Evolutionary conservation across 257 asterid genomes (phyloP).

Genomic region (Gentiana straminea): DNA sequence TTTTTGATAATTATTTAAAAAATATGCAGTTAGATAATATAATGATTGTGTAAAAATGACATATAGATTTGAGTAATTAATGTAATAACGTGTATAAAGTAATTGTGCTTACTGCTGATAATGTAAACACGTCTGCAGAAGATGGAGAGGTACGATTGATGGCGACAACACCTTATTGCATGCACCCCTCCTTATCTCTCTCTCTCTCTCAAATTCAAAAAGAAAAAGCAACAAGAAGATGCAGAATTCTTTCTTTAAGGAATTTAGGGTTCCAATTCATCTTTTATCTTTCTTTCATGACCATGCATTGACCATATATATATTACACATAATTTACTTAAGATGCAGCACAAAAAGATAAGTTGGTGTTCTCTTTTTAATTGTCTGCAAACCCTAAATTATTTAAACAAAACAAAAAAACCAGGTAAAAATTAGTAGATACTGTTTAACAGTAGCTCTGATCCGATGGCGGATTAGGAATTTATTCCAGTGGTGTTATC

Average conservation of each 20-base stretch:
- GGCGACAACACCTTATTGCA: conserved; percentile 10
- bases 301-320: background rate
- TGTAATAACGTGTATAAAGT: background rate
- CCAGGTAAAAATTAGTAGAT: conserved; percentile 3
- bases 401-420: background rate
- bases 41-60: background rate
- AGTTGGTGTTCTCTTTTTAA: background rate
- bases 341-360: background rate
- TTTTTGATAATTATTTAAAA: background rate
- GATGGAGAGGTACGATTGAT: conserved; percentile 10
- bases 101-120: background rate
- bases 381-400: conserved; percentile 9
- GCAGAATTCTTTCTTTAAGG: background rate
- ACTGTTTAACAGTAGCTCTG: too few relatives aligned
- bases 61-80: background rate
- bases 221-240: background rate
- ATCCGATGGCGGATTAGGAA: too few relatives aligned
- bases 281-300: background rate
- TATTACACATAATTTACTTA: background rate
- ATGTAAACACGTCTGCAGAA: background rate
- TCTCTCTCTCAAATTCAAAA: background rate
- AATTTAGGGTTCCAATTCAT: conserved; percentile 7
- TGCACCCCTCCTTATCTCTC: background rate
- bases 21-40: background rate
- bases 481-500: too few relatives aligned